Evolutionary conservation across 441 rosid species (phyloP), one percentile per base, ranked within the genome.

Genomic region (Adansonia rubrostipa): DNA sequence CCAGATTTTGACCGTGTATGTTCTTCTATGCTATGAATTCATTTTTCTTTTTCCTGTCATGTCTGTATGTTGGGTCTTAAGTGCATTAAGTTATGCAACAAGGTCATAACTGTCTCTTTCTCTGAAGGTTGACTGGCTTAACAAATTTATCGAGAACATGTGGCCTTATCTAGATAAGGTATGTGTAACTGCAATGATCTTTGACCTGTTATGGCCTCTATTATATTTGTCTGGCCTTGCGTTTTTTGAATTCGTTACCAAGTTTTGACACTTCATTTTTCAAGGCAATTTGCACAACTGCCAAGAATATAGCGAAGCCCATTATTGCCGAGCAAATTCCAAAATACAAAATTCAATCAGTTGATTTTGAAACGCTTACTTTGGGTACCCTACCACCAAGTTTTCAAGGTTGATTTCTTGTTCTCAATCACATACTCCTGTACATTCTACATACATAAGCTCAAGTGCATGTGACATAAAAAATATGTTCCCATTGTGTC

Each of bases 1-100:
- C 95, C 95, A 17, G 95, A 91, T 85, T 88, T 86, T 57, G 93
- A 91, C 80, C 93, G 93, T 7, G 95, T 91, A 86, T 70, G 94
- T 83, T 72, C 14, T 73, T 67, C 64, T 63, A 28, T 76, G 56
- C 36, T 11, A 45, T 63, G 77, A 11, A 24, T 47, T 66, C 9
- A n/a, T 11, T 9, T 33, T 33, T 36, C 9, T 66, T 42, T 42
- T 62, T 44, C 44, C 74, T 36, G 50, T 4, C 10, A 14, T 20
- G 42, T 47, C 33, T 45, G 9, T 61, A 24, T 81, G 66, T 71
- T 68, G 5, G 47, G 22, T 9, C 24, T 9, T 48, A 13, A 22
- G 42, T 22, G 58, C 40, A 19, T 24, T 48, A 13, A 48, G 42
- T 24, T 47, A 48, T 69, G 42, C 33, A 13, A 24, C 19, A 48